Percentiles rank a stretch among this genome's conserved stretches.
Evolutionary conservation across 1,284 basidiomycete species (phyloP).

Genomic region (Melampsora larici-populina): DNA sequence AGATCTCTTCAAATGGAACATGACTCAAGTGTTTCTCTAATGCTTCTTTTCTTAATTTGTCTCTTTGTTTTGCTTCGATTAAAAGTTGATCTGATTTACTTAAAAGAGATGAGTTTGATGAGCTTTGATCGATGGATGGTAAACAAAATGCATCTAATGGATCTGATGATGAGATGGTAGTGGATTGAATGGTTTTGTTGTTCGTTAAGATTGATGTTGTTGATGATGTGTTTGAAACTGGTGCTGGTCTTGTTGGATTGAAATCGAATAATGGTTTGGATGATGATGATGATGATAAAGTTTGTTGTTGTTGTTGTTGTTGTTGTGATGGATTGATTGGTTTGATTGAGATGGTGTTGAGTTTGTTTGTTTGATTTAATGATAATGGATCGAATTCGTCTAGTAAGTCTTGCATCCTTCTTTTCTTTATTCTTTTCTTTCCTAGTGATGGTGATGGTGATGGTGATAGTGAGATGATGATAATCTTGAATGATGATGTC

Average conservation of each 20-base stretch:
- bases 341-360: not conserved
- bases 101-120: not conserved
- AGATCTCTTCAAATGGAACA: constrained; percentile 18
- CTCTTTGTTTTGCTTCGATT: not conserved
- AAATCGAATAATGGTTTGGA: not conserved
- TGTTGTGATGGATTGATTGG: not conserved
- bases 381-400: constrained; percentile 35
- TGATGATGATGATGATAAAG: too few species aligned
- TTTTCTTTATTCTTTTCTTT: too few species aligned
- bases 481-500: too few species aligned
- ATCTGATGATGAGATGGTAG: not conserved
- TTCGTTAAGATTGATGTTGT: not conserved
- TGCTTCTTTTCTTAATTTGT: constrained; percentile 19
- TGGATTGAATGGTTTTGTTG: not conserved
- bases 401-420: constrained; percentile 28
- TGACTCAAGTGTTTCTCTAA: constrained; percentile 29
- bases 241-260: not conserved
- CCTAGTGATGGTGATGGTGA: too few species aligned
- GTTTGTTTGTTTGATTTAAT: constrained; percentile 4
- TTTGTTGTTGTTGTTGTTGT: not conserved
- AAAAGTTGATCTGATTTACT: constrained; percentile 30
- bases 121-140: constrained; percentile 5
- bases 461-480: too few species aligned
- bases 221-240: not conserved
- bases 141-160: not conserved